Evolutionary conservation across 1,284 basidiomycete genomes (phyloP).

Genomic region (Vanrija sp.): DNA sequence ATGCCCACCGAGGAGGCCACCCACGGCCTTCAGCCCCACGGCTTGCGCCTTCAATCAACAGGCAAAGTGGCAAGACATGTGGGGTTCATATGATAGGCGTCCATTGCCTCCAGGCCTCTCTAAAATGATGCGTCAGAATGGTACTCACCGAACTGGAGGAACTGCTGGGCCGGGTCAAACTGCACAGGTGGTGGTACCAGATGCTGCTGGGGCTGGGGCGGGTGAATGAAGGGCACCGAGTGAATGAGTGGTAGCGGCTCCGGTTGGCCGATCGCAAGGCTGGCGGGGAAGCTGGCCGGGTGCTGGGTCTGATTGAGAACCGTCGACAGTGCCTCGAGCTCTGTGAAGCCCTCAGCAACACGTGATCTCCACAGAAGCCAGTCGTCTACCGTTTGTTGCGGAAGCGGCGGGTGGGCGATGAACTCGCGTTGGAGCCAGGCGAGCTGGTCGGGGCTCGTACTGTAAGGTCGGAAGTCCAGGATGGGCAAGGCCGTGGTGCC

Average conservation of each 20-base stretch:
- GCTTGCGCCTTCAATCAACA: not conserved
- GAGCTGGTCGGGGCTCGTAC: slow-evolving; percentile 12
- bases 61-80: too few relatives aligned
- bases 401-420: slow-evolving; percentile 10
- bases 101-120: too few relatives aligned
- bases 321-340: slow-evolving; percentile 15
- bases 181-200: too few relatives aligned
- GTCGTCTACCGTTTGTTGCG: slow-evolving; percentile 19
- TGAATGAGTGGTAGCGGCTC: not conserved
- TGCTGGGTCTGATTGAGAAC: not conserved
- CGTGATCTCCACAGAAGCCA: slow-evolving; percentile 27
- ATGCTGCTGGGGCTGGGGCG: not conserved
- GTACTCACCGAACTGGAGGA: not conserved
- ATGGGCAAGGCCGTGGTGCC: too few relatives aligned
- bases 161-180: not conserved
- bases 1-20: not conserved
- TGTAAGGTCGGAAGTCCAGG: not conserved
- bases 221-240: not conserved
- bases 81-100: too few relatives aligned
- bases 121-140: too few relatives aligned
- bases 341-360: slow-evolving; percentile 23
- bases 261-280: not conserved
- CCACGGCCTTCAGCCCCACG: too few relatives aligned
- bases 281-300: not conserved
- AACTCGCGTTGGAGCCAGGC: slow-evolving; percentile 28